Percentiles rank a stretch among this genome's conserved stretches.
Conservation (phyloP, 495 filamentous ascomycete species). For the Thozetella sp. region DNA sequence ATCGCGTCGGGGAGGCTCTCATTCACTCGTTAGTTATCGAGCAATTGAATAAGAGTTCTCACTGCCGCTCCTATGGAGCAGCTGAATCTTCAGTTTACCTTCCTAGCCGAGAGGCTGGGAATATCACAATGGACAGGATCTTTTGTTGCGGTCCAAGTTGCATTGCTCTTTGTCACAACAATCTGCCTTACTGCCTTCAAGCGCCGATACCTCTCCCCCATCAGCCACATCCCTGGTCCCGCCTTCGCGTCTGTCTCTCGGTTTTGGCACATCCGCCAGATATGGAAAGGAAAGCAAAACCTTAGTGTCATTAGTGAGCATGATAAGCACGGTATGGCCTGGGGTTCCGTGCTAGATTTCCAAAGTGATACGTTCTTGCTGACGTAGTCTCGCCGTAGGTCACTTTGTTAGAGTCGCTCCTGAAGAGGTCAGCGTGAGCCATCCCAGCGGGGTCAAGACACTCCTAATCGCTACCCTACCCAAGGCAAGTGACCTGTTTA, state of each 20-base stretch:
- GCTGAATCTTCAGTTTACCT: too few relatives aligned
- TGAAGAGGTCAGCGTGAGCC: constrained; percentile 50
- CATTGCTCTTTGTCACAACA: background rate
- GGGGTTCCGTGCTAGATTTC: too few relatives aligned
- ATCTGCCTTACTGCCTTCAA: constrained; percentile 2
- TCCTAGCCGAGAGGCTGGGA: too few relatives aligned
- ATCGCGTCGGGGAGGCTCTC: too few relatives aligned
- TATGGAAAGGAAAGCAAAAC: constrained; percentile 8
- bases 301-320: constrained; percentile 1
- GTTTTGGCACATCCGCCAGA: constrained; percentile 7
- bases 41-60: too few relatives aligned
- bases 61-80: too few relatives aligned
- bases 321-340: constrained; percentile 4
- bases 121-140: too few relatives aligned
- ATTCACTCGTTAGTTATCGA: too few relatives aligned
- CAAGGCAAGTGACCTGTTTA: too few relatives aligned
- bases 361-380: too few relatives aligned
- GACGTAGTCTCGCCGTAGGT: too few relatives aligned
- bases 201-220: background rate
- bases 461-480: constrained; percentile 20
- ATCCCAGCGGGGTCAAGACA: constrained; percentile 45
- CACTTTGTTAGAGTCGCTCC: constrained; percentile 51
- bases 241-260: constrained; percentile 6
- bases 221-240: constrained; percentile 1
- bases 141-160: background rate